Evolutionary conservation across 768 basidiomycete genomes (phyloP).

Genomic region (Tulasnella sp.): DNA sequence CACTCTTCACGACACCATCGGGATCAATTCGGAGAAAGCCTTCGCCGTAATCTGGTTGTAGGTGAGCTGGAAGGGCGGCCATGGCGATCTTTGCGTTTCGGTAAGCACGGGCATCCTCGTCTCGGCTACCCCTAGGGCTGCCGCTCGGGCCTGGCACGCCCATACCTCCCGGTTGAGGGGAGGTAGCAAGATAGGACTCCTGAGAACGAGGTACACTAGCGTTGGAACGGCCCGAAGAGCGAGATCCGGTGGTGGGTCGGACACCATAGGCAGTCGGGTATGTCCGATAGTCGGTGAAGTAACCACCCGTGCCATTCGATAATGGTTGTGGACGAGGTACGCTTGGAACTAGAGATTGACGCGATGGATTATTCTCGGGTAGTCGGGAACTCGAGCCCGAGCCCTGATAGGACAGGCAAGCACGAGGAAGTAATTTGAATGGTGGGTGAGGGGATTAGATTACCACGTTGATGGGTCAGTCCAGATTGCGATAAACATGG

Average conservation of each 20-base stretch:
- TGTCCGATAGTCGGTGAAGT: not conserved
- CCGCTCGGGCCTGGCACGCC: not conserved
- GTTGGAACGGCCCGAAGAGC: not conserved
- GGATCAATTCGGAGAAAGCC: constrained; percentile 52
- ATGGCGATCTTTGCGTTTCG: constrained; percentile 29
- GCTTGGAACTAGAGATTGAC: not conserved
- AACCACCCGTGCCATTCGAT: not conserved
- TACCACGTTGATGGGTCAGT: constrained; percentile 4
- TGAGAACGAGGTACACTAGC: not conserved
- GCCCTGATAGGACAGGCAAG: not conserved
- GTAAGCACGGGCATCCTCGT: constrained; percentile 34
- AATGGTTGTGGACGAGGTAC: not conserved
- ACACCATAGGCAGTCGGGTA: not conserved
- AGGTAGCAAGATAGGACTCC: not conserved
- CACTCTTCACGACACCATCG: constrained; percentile 55
- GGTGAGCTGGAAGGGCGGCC: constrained; percentile 41
- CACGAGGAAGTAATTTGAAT: not conserved
- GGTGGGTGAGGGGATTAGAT: not conserved
- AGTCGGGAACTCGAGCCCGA: not conserved
- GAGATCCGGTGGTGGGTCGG: not conserved
- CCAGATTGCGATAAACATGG: constrained; percentile 2
- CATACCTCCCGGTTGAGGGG: not conserved
- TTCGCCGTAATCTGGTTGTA: constrained; percentile 41
- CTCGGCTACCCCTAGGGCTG: constrained; percentile 21
- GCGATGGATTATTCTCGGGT: not conserved